Conservation (phyloP, 2,329 filamentous ascomycete species). For the Chaetomium strumarium region DNA sequence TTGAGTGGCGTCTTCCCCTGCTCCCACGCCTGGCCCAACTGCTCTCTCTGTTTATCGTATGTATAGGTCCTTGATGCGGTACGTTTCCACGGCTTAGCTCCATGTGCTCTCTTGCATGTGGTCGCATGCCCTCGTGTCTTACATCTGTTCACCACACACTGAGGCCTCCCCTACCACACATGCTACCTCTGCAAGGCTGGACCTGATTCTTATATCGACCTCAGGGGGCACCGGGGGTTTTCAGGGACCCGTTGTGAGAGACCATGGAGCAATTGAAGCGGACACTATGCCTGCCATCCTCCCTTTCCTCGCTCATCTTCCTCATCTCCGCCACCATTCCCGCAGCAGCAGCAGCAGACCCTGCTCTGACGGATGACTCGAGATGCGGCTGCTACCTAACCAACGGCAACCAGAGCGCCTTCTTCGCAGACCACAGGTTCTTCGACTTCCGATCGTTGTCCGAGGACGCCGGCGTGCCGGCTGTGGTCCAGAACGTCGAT, state of each 20-base stretch:
- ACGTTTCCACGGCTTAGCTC: neutral
- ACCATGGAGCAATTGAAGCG: constrained; percentile 8
- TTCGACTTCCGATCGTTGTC: constrained; percentile 44
- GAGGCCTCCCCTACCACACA: neutral
- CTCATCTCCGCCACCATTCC: constrained; percentile 16
- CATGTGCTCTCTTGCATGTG: constrained; percentile 2
- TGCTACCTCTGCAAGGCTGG: neutral
- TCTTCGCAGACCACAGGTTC: constrained; percentile 43
- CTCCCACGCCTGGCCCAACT: neutral
- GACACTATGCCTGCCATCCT: constrained; percentile 6
- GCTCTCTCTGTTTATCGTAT: neutral
- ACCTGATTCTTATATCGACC: neutral
- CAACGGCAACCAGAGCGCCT: constrained; percentile 39
- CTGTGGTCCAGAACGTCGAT: constrained; percentile 27
- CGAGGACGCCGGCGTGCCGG: constrained; percentile 35
- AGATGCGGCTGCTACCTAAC: constrained; percentile 45
- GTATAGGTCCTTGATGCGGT: neutral
- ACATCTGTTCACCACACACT: neutral
- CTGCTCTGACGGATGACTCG: constrained; percentile 28
- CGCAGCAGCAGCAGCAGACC: constrained; percentile 13
- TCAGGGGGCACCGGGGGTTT: neutral
- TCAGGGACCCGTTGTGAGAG: neutral
- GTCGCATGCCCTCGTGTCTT: neutral
- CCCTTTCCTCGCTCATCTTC: constrained; percentile 17
- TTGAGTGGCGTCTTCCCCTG: constrained; percentile 1